Percentiles rank a stretch among this genome's conserved stretches.
These are phyloP conservation scores for Tetrapisispora fleetii DNA, from an alignment of 805 yeast genomes.

Conservation along the genomic window DNA sequence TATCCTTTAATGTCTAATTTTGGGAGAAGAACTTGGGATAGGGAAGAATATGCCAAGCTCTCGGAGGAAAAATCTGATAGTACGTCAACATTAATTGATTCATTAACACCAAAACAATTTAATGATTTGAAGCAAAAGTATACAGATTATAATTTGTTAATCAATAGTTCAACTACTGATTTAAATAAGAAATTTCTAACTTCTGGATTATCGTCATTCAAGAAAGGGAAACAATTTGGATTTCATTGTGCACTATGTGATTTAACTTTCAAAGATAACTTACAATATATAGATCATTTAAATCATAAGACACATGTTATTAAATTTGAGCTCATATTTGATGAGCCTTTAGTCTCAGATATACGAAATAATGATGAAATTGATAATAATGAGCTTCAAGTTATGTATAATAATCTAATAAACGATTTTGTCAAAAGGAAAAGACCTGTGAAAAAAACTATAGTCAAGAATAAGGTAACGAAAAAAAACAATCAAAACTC, in stretches of 20 bases:
- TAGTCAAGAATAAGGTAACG: constrained; percentile 16
- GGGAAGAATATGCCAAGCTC: constrained; percentile 47
- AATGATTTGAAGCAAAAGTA: constrained; percentile 12
- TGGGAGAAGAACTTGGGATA: constrained; percentile 70
- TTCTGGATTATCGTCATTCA: constrained; percentile 25
- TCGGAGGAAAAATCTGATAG: constrained; percentile 30
- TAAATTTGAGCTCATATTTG: constrained; percentile 30
- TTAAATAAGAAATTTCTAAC: constrained; percentile 29
- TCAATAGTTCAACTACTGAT: constrained; percentile 21
- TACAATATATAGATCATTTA: constrained; percentile 75
- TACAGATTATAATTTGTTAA: constrained; percentile 16
- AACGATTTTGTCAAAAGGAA: constrained; percentile 21
- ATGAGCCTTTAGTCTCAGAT: constrained; percentile 24
- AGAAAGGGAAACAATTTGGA: constrained; percentile 59
- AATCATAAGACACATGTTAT: constrained; percentile 60
- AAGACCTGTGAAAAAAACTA: constrained; percentile 30
- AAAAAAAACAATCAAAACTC: constrained; percentile 14
- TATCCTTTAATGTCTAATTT: constrained; percentile 20
- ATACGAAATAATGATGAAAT: constrained; percentile 33
- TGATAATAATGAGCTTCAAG: constrained; percentile 40
- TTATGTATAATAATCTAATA: constrained; percentile 31
- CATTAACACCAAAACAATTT: constrained; percentile 10
- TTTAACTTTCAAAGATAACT: constrained; percentile 70
- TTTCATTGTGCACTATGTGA: constrained; percentile 78
- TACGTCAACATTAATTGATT: constrained; percentile 8